Evolutionary conservation across 2,329 filamentous ascomycete genomes (phyloP), one percentile per base, ranked within the genome.

Genomic region (Chaetomium globosum): DNA sequence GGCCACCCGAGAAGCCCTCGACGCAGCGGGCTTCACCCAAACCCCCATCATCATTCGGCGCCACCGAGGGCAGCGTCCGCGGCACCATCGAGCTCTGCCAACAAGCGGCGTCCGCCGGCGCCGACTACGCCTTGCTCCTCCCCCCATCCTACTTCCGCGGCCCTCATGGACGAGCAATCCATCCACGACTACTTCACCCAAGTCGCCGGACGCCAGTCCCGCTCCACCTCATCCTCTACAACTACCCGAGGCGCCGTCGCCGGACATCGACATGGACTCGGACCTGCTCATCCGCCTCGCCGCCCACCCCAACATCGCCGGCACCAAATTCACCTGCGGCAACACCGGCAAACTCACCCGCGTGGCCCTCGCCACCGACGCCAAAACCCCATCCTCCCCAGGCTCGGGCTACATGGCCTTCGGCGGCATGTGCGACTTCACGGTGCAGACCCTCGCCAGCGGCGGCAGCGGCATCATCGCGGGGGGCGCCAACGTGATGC

Each of bases 271-370:
- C 77, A 89, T 96, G 86, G 91, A 95, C 82, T 93, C 90, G 65
- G 92, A 96, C 75, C 83, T 94, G 66, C 85, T 96, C 73, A 92
- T 95, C 80, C 85, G 84, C 75, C 85, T 96, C 46, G 90, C 89
- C 53, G 80, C 87, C 75, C 92, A 96, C 79, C 87, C 88, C 70
- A 96, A 96, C 79, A 92, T 96, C 73, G 81, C 93, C 68, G 92
- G 92, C 68, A 93, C 91, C 63, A 96, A 96, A 78, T 96, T 96
- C 82, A 96, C 92, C 49, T 96, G 92, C 76, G 92, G 91, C 70
- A 95, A 92, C 81, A 95, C 91, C 0, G 92, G 92, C 69, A 96
- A 96, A 80, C 84, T 96, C 70, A 94, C 92, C 13, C 88, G 92
- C 36, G 91, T 96, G 4, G 91, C 92, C 7, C 78, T 84, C 16